Evolutionary conservation across 169 alveolate species (phyloP), one percentile per base, ranked within the genome.

Genomic region (Plasmodium chabaudi): DNA sequence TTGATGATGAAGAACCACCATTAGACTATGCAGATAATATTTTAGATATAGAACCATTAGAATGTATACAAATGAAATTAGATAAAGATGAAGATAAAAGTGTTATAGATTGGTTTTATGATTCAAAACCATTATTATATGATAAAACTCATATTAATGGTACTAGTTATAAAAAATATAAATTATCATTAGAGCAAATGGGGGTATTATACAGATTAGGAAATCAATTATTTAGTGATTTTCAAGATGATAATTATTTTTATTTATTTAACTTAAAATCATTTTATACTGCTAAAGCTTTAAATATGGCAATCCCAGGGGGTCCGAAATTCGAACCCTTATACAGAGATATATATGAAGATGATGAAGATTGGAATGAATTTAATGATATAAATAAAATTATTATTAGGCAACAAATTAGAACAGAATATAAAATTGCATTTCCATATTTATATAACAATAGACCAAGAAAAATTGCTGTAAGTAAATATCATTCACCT

Each of bases 321-420:
- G 99, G 99, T 1, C 99, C 99, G 21, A 99, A 99, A 95, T 99
- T 99, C 94, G 99, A 99, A 95, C 99, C 99, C 34, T 94, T 99
- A 59, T 98, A 93, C 93, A 94, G 99, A 67, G 99, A 98, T 94
- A 93, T 96, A 73, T 93, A 94, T 74, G 99, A 98, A 53, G 99
- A 98, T 77, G 99, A 99, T 92, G 99, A 99, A 92, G 99, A 99
- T 94, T 99, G 99, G 99, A 99, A 98, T 92, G 99, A 99, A 93
- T 99, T 99, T 94, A 99, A 99, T 93, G 99, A 99, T 89, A 98
- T 99, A 56, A 96, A 97, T 92, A 98, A 99, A 93, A 96, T 99
- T 82, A 98, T 99, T 61, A 98, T 98, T 42, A 95, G 99, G 47
- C 98, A 95, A 68, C 97, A 92, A 68, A 96, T 96, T 27, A 95